Conservation (phyloP, 345 rosid species). For the Brassica rapa region DNA sequence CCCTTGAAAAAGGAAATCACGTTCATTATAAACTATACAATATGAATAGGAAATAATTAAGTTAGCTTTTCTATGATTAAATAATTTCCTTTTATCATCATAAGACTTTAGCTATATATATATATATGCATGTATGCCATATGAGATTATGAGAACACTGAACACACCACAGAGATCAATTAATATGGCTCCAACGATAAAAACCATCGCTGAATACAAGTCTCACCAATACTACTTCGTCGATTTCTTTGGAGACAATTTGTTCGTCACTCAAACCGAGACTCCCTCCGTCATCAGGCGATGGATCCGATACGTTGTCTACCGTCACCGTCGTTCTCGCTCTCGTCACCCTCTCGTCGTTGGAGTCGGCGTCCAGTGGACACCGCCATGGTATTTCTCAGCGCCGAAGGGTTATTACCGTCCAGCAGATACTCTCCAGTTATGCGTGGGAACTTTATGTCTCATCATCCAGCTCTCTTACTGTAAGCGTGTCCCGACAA, state of each 20-base stretch:
- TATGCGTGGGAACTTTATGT: conserved; percentile 37
- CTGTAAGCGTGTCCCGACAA: neutral
- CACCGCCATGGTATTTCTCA: neutral
- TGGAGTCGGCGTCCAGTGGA: conserved; percentile 45
- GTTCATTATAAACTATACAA: neutral
- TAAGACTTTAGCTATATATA: neutral
- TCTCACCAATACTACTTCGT: neutral
- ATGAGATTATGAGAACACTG: neutral
- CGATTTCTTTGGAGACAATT: conserved; percentile 30
- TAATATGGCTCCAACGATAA: conserved; percentile 21
- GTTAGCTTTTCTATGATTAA: no score
- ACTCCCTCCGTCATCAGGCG: conserved; percentile 30
- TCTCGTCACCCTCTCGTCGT: conserved; percentile 21
- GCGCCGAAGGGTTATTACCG: neutral
- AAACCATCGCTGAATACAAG: neutral
- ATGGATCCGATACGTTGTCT: conserved; percentile 26
- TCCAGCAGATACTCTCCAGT: conserved; percentile 37
- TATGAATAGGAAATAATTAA: neutral
- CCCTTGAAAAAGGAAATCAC: neutral
- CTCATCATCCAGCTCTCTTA: conserved; percentile 41
- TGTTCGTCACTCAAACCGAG: conserved; percentile 32
- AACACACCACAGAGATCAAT: neutral
- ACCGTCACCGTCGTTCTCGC: neutral
- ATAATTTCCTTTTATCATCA: neutral
- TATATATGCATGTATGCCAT: neutral